Evolutionary conservation across 192 early-diverging fungal genomes (phyloP).

Genomic region (Umbelopsis sp.): DNA sequence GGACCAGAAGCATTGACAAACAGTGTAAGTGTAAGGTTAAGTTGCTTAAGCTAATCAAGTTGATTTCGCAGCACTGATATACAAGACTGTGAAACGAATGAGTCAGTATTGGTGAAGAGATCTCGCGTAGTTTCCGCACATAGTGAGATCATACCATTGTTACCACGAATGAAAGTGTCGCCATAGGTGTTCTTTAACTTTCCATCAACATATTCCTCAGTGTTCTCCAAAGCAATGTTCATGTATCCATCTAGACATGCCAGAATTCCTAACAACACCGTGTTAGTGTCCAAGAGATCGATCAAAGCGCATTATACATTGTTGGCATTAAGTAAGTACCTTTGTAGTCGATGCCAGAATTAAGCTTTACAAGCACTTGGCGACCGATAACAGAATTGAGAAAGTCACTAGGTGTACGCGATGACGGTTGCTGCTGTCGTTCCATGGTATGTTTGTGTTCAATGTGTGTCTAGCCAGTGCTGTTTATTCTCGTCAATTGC

Average conservation of each 20-base stretch:
- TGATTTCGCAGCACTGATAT: conserved; percentile 58
- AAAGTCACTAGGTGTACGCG: conserved; percentile 86
- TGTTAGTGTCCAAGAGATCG: background rate
- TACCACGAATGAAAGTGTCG: conserved; percentile 96
- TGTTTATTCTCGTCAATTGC: background rate
- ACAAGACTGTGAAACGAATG: conserved; percentile 48
- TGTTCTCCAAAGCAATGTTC: conserved; percentile 98
- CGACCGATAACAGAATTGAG: conserved; percentile 82
- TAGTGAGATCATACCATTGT: conserved; percentile 70
- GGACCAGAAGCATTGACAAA: conserved; percentile 8
- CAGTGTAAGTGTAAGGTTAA: background rate
- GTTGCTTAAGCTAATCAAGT: background rate
- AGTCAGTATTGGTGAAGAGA: background rate
- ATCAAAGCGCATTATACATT: background rate
- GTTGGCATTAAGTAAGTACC: conserved; percentile 51
- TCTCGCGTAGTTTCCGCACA: background rate
- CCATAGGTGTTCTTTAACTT: conserved; percentile 90
- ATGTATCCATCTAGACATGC: conserved; percentile 95
- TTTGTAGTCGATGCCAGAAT: conserved; percentile 95
- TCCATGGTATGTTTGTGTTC: background rate
- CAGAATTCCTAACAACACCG: conserved; percentile 60
- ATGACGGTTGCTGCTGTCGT: background rate
- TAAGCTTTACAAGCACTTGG: conserved; percentile 88
- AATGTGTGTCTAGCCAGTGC: background rate
- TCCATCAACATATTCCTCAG: conserved; percentile 96